These are phyloP conservation scores for Aspergillus piperis DNA, from an alignment of 2,329 filamentous ascomycete species.

Conservation along the genomic window DNA sequence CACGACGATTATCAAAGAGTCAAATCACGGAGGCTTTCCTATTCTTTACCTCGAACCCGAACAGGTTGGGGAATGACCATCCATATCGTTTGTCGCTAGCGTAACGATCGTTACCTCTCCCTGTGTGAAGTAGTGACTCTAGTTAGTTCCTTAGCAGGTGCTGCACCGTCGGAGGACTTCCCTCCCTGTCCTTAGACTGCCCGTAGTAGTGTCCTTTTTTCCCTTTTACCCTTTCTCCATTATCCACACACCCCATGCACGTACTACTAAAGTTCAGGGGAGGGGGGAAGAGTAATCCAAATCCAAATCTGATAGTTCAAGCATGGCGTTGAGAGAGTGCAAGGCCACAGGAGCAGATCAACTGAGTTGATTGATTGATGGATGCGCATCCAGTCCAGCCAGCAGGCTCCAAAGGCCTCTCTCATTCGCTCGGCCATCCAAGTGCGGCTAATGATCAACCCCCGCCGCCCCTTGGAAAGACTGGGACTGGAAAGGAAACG, in stretches of 20 bases:
- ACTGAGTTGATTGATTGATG: background rate
- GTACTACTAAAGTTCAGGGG: conserved; percentile 12
- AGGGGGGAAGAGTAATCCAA: conserved; percentile 3
- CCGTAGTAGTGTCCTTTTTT: background rate
- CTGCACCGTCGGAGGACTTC: background rate
- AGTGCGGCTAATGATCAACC: conserved; percentile 8
- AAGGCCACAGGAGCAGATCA: conserved; percentile 9
- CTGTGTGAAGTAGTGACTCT: background rate
- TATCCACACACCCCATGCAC: background rate
- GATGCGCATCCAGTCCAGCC: background rate
- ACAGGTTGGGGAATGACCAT: background rate
- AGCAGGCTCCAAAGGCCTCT: background rate
- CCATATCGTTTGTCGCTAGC: background rate
- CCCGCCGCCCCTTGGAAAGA: background rate
- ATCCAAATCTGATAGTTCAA: conserved; percentile 17
- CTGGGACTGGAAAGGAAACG: background rate
- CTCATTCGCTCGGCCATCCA: conserved; percentile 9
- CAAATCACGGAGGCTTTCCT: background rate
- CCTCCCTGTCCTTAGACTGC: conserved; percentile 7
- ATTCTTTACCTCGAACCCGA: conserved; percentile 5
- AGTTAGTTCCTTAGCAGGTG: conserved; percentile 1
- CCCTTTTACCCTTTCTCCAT: background rate
- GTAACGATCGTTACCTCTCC: conserved; percentile 4
- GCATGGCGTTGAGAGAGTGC: conserved; percentile 14
- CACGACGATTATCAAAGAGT: conserved; percentile 2